Conservation (phyloP, 345 rosid species). For the Camelina sativa region DNA sequence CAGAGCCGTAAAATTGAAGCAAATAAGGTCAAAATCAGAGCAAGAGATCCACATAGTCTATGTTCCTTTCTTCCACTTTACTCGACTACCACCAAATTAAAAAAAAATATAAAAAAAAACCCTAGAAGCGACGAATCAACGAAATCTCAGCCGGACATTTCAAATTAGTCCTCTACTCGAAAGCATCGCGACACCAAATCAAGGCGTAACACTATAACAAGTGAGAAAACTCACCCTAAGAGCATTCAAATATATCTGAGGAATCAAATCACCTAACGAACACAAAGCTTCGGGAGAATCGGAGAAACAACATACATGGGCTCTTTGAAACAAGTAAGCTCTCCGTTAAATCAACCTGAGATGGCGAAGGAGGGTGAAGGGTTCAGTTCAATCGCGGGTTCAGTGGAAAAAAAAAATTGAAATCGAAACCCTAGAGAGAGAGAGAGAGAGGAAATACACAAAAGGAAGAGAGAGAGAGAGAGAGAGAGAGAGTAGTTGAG, state of each 20-base stretch:
- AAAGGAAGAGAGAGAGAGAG: constrained; percentile 11
- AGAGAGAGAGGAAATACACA: constrained; percentile 24
- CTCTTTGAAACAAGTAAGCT: constrained; percentile 9
- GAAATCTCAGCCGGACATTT: constrained; percentile 34
- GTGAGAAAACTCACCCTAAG: constrained; percentile 38
- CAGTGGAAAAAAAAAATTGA: constrained; percentile 26
- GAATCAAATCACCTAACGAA: constrained; percentile 24
- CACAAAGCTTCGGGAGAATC: constrained; percentile 17
- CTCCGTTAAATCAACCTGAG: constrained; percentile 28
- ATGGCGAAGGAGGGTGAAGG: constrained; percentile 9
- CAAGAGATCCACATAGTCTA: neutral
- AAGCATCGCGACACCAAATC: constrained; percentile 6
- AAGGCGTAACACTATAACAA: constrained; percentile 14
- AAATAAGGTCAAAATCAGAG: constrained; percentile 10
- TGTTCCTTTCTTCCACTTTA: constrained; percentile 6
- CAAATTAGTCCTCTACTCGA: constrained; percentile 25
- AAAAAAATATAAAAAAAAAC: neutral
- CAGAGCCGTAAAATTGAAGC: constrained; percentile 6
- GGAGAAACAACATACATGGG: constrained; percentile 11
- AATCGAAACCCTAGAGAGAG: constrained; percentile 50
- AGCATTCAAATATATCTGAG: constrained; percentile 13
- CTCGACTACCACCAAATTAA: constrained; percentile 5
- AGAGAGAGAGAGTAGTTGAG: constrained; percentile 30
- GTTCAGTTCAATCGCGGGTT: constrained; percentile 37
- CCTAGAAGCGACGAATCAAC: constrained; percentile 37